Evolutionary conservation across 1,284 basidiomycete genomes (phyloP), one percentile per base, ranked within the genome.

Genomic region (Hymenochaete sp.): DNA sequence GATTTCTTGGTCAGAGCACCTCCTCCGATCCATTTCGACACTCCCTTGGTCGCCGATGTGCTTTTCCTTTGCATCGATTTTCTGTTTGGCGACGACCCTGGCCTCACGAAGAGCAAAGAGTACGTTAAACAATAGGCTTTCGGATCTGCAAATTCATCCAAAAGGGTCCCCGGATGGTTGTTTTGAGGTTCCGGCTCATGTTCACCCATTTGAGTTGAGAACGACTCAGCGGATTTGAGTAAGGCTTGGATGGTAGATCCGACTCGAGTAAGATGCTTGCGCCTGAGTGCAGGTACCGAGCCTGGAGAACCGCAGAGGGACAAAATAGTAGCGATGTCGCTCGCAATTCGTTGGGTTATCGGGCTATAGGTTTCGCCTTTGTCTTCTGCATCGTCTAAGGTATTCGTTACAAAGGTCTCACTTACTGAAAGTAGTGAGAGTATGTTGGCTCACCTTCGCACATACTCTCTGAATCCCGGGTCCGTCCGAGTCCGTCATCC

Each of bases 221-320:
- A 11, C 11, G 27, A 14, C 38, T 49, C 43, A 9, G 47, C 32
- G 11, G 47, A 24, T 37, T 49, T 49, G 16, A 49, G 21, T 7
- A 49, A 38, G 21, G 47, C 29, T 18, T 37, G 18, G 16, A 47
- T 25, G 7, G 39, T 47, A 2, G 45, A 42, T 19, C 43, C 47
- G 24, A 44, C 32, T 16, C 47, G 42, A n/a, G 27, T 25, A 16
- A 31, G 14, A 28, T 48, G 42, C 25, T 39, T 49, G 7, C 47
- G 42, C 31, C 16, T 40, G 10, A 45, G 24, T 18, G 43, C 27
- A 10, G 42, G 28, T 10, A 28, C 19, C n/a, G 36, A 32, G 14
- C 47, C 47, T 16, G 37, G 47, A 10, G 47, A 38, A 7, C 42
- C 42, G 36, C 36, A 44, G 7, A 48, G 47, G n/a, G 47, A 44